A percentile compares a stretch with the other conserved stretches of the same genome.
Conservation (phyloP, 495 filamentous ascomycete genomes). For the Margaritispora aquatica region DNA sequence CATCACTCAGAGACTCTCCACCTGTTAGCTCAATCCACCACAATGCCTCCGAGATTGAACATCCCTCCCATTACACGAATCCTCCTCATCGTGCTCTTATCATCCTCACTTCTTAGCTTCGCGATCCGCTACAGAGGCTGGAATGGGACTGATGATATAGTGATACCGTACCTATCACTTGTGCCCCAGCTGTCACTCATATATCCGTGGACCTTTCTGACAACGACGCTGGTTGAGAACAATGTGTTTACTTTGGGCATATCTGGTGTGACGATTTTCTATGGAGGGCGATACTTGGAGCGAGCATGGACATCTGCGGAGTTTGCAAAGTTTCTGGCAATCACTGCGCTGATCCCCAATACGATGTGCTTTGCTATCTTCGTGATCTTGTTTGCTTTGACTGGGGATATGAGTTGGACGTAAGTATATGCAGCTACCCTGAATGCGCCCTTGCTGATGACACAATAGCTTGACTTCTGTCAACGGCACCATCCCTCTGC, state of each 20-base stretch:
- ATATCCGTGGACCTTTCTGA: conserved; percentile 90
- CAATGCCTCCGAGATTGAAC: conserved; percentile 81
- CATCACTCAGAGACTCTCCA: not conserved
- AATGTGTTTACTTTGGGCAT: conserved; percentile 84
- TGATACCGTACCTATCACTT: conserved; percentile 79
- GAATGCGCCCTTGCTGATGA: not conserved
- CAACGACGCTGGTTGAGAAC: conserved; percentile 84
- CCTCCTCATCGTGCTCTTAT: conserved; percentile 64
- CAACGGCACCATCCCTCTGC: conserved; percentile 80
- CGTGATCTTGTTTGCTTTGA: conserved; percentile 63
- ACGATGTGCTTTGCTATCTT: conserved; percentile 64
- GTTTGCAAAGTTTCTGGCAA: conserved; percentile 82
- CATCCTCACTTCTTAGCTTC: conserved; percentile 77
- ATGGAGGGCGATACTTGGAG: conserved; percentile 93
- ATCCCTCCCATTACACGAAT: conserved; percentile 85
- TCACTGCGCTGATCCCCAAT: conserved; percentile 76
- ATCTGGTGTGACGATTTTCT: conserved; percentile 76
- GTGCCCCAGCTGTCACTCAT: conserved; percentile 75
- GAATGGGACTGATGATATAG: conserved; percentile 42
- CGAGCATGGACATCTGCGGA: conserved; percentile 92
- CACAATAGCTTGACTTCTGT: conserved; percentile 62
- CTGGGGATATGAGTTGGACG: conserved; percentile 60
- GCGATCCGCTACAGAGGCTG: conserved; percentile 65
- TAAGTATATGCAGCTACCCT: conserved; percentile 40
- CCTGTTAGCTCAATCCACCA: conserved; percentile 4